These are phyloP conservation scores for Alternaria atra DNA, from an alignment of 2,329 filamentous ascomycete genomes.

Conservation along the genomic window DNA sequence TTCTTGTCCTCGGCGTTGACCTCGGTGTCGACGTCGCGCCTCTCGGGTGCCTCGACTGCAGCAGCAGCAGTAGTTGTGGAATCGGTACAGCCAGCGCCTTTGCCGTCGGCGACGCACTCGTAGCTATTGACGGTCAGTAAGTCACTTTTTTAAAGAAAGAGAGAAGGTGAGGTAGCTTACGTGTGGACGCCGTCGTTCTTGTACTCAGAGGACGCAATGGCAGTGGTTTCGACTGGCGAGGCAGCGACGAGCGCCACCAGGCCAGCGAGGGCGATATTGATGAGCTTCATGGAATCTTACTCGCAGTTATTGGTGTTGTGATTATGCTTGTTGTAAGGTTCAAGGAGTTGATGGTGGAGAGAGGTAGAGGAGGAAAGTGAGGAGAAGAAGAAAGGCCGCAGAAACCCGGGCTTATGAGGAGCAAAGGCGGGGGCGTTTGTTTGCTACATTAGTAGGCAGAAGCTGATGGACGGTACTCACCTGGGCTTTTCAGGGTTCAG, in stretches of 20 bases:
- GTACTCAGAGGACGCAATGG: background rate
- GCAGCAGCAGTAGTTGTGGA: background rate
- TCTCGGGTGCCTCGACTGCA: background rate
- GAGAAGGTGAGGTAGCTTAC: background rate
- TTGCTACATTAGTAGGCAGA: background rate
- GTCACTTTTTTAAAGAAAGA: no score
- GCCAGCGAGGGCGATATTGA: slow-evolving; percentile 7
- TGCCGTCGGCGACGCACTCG: background rate
- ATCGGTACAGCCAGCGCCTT: background rate
- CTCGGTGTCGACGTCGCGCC: background rate
- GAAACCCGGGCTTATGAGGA: background rate
- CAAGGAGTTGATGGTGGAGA: background rate
- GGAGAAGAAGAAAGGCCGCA: background rate
- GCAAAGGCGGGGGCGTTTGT: background rate
- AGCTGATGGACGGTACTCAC: background rate
- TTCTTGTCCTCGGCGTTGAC: background rate
- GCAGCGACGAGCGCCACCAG: slow-evolving; percentile 11
- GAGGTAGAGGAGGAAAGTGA: background rate
- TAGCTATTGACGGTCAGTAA: background rate
- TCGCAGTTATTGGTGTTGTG: background rate
- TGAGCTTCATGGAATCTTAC: slow-evolving; percentile 14
- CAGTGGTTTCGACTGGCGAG: background rate
- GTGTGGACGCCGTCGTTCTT: background rate
- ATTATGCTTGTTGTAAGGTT: background rate
- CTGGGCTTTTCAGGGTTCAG: background rate